Percentiles rank a stretch among this genome's conserved stretches.
Evolutionary conservation across 139 green algal species (phyloP).

Genomic region (Chlorella sorokiniana): DNA sequence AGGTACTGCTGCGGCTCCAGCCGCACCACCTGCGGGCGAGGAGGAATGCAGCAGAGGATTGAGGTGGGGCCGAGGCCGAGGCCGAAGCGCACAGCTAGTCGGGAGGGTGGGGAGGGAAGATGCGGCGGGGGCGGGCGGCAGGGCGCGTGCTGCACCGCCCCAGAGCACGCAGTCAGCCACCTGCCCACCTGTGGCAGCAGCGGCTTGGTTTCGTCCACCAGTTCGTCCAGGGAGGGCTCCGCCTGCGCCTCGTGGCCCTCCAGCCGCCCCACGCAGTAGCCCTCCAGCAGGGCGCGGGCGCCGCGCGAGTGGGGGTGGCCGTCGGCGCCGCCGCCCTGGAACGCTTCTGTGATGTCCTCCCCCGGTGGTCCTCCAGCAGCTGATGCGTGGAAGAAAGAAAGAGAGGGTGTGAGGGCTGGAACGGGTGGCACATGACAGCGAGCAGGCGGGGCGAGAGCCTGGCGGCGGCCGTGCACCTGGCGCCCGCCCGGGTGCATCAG

Average conservation of each 20-base stretch:
- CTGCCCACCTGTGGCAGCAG: conserved; percentile 27
- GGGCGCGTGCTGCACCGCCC: neutral
- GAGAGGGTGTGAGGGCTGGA: neutral
- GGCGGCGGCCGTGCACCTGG: neutral
- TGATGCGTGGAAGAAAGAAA: neutral
- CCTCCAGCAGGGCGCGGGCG: conserved; percentile 17
- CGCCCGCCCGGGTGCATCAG: conserved; percentile 30
- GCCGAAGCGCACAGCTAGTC: neutral
- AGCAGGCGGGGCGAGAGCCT: neutral
- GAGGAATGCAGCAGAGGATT: neutral
- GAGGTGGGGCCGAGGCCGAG: neutral
- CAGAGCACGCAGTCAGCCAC: neutral
- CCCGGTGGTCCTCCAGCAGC: conserved; percentile 28
- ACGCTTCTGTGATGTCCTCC: conserved; percentile 26
- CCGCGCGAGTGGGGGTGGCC: conserved; percentile 16
- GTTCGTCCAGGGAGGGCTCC: neutral
- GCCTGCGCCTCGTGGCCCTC: neutral
- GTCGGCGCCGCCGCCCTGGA: neutral
- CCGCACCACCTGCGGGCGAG: conserved; percentile 5
- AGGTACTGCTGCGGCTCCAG: conserved; percentile 15
- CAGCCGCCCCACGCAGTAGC: conserved; percentile 23
- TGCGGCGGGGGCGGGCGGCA: neutral
- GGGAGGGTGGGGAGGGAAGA: neutral
- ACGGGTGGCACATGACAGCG: neutral
- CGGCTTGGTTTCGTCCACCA: conserved; percentile 29